These are phyloP conservation scores for Phaeomoniella chlamydospora DNA, from an alignment of 2,329 filamentous ascomycete species.

Conservation along the genomic window DNA sequence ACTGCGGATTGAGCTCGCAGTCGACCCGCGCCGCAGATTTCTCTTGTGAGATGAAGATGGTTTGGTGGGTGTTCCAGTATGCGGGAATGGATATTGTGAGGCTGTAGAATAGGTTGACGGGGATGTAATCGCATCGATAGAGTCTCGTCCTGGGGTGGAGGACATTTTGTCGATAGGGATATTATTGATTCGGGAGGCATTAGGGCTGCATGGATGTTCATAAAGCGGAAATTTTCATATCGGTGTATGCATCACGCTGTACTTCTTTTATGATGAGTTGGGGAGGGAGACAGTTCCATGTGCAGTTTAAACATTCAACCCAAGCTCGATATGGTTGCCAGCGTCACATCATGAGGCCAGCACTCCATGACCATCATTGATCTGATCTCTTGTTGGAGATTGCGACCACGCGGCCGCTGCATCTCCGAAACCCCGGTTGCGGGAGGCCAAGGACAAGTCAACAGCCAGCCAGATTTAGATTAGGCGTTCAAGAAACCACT, in stretches of 20 bases:
- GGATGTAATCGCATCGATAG: conserved; percentile 18
- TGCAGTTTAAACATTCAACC: no score
- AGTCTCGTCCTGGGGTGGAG: conserved; percentile 1
- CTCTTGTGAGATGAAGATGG: conserved; percentile 33
- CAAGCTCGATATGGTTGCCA: no score
- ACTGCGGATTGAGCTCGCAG: conserved; percentile 75
- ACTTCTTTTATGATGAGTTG: no score
- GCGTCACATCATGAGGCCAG: no score
- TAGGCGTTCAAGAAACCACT: neutral
- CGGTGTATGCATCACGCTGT: no score
- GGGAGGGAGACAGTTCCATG: no score
- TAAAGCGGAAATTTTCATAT: no score
- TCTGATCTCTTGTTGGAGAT: no score
- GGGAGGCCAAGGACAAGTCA: no score
- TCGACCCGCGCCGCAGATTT: conserved; percentile 58
- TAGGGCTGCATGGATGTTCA: no score
- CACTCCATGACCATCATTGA: no score
- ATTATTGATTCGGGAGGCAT: conserved; percentile 24
- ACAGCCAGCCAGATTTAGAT: neutral
- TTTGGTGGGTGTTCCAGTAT: conserved; percentile 38
- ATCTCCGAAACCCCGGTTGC: neutral
- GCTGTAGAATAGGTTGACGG: conserved; percentile 22
- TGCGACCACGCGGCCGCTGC: neutral
- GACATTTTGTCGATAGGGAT: conserved; percentile 30
- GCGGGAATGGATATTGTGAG: conserved; percentile 39